Percentiles rank a stretch among this genome's conserved stretches.
These are phyloP conservation scores for Pyrus bretschneideri DNA, from an alignment of 306 rosid genomes.

Conservation along the genomic window DNA sequence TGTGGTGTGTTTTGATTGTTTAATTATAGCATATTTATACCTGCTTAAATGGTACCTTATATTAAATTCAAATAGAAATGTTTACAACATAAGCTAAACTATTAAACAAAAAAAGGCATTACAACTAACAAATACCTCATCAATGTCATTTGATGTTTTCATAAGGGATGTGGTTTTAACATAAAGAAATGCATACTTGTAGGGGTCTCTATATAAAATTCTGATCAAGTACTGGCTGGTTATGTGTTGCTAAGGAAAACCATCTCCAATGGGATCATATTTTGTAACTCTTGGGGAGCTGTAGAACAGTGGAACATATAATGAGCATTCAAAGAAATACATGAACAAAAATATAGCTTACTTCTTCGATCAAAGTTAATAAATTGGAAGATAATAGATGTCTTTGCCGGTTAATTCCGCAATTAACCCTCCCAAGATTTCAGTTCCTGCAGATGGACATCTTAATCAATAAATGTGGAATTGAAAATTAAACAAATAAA, in stretches of 20 bases:
- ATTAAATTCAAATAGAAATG: neutral
- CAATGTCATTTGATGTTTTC: neutral
- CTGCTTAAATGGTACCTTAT: neutral
- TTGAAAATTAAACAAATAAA: neutral
- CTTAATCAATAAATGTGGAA: neutral
- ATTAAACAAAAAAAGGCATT: neutral
- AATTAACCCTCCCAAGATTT: constrained; percentile 8
- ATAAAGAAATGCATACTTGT: neutral
- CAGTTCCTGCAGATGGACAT: neutral
- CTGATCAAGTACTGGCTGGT: neutral
- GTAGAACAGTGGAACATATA: neutral
- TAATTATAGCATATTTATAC: neutral
- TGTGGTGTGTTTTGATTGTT: neutral
- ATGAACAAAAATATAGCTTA: neutral
- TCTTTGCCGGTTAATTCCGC: neutral
- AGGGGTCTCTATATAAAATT: neutral
- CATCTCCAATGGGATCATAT: neutral
- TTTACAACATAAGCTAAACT: neutral
- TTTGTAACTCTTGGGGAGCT: neutral
- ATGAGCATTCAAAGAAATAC: neutral
- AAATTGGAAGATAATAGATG: neutral
- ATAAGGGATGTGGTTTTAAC: neutral
- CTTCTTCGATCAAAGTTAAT: neutral
- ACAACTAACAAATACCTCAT: neutral
- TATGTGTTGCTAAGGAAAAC: neutral